These are phyloP conservation scores for Mycena chlorophos DNA, from an alignment of 768 basidiomycete genomes.

Conservation along the genomic window DNA sequence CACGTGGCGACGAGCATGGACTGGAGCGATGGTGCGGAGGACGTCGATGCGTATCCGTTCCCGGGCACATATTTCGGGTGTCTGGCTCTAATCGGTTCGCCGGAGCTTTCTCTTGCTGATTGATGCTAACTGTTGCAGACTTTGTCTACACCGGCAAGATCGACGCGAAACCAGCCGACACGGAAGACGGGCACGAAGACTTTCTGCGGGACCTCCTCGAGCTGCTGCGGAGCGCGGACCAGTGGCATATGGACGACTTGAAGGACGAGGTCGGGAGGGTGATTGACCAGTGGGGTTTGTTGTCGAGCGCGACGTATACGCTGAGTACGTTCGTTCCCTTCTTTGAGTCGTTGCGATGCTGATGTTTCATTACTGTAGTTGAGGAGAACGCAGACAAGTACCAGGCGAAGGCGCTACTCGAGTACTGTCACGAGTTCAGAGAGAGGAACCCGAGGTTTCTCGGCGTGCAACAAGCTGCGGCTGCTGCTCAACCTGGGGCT, in stretches of 20 bases:
- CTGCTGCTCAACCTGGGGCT: background rate
- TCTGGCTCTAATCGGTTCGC: conserved; percentile 18
- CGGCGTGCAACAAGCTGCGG: background rate
- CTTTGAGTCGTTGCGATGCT: background rate
- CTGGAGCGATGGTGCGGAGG: conserved; percentile 11
- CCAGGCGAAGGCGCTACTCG: conserved; percentile 6
- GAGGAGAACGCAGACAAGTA: conserved; percentile 6
- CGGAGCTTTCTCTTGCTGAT: background rate
- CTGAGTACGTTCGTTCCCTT: conserved; percentile 9
- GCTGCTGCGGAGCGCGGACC: conserved; percentile 16
- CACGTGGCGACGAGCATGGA: conserved; percentile 16
- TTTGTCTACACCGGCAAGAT: conserved; percentile 22
- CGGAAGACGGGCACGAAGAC: conserved; percentile 13
- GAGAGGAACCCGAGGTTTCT: conserved; percentile 12
- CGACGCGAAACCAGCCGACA: conserved; percentile 1
- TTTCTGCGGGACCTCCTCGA: conserved; percentile 20
- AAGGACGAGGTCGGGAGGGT: conserved; percentile 23
- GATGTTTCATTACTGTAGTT: conserved; percentile 2
- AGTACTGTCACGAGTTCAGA: conserved; percentile 20
- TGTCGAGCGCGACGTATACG: conserved; percentile 20
- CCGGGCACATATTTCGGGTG: conserved; percentile 24
- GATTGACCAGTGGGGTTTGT: conserved; percentile 12
- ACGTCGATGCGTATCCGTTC: conserved; percentile 4
- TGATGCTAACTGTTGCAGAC: conserved; percentile 6
- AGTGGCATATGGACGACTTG: conserved; percentile 19